Conservation (phyloP, 805 yeast species). For the Barnettozyma populi region DNA sequence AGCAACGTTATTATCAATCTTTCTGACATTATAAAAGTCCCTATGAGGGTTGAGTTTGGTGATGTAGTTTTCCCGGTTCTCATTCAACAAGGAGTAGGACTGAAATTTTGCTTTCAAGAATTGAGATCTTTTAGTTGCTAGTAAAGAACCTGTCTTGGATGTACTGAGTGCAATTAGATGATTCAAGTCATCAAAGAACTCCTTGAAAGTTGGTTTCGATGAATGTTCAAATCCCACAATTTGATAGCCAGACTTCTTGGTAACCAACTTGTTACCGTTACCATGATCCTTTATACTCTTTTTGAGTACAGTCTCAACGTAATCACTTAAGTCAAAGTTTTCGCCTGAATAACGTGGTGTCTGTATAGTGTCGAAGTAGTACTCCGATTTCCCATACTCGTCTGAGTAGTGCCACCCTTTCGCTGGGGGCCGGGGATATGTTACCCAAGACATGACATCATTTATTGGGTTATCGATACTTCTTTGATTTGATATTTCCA, state of each 20-base stretch:
- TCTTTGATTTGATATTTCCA: conserved; percentile 58
- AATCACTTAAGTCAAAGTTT: conserved; percentile 28
- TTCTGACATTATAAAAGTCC: conserved; percentile 39
- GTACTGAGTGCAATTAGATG: conserved; percentile 18
- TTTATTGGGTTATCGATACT: conserved; percentile 72
- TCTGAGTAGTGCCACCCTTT: conserved; percentile 37
- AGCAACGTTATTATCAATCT: conserved; percentile 79
- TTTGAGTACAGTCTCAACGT: conserved; percentile 13
- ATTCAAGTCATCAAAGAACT: conserved; percentile 28
- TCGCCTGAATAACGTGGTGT: conserved; percentile 32
- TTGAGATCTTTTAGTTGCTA: conserved; percentile 25
- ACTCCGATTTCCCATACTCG: conserved; percentile 22
- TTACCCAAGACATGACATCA: conserved; percentile 48
- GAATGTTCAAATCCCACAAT: conserved; percentile 1
- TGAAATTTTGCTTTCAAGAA: conserved; percentile 33
- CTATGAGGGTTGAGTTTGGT: conserved; percentile 36
- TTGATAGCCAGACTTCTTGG: neutral
- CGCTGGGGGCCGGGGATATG: conserved; percentile 71
- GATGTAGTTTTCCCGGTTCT: conserved; percentile 30
- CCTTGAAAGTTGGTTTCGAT: conserved; percentile 25
- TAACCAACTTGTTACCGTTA: neutral
- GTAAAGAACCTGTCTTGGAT: conserved; percentile 7
- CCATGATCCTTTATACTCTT: neutral
- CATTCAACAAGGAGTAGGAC: conserved; percentile 29
- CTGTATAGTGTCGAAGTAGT: conserved; percentile 20